phyloP scores from a whole-genome alignment of 257 asterid genomes.

The Henckelia pumila region DNA sequence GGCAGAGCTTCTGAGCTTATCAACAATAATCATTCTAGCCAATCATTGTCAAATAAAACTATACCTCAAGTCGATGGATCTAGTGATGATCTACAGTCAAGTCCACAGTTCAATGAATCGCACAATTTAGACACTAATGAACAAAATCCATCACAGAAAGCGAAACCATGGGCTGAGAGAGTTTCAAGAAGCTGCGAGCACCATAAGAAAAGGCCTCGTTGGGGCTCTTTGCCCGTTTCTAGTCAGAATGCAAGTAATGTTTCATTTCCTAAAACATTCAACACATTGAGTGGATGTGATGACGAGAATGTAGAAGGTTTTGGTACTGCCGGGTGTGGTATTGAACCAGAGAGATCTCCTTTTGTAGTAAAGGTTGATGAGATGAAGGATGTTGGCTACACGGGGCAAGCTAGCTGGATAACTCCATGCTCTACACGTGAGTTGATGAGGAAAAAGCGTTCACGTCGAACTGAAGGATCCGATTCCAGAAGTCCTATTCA shows the following conservation, averaged over 20 bases:
- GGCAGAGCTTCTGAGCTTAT: conserved; percentile 32
- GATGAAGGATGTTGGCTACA: conserved; percentile 27
- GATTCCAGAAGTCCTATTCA: conserved; percentile 34
- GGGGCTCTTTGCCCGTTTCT: conserved; percentile 80
- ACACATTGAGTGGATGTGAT: conserved; percentile 26
- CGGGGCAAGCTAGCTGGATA: conserved; percentile 36
- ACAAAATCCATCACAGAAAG: conserved; percentile 31
- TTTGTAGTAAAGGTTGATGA: conserved; percentile 27
- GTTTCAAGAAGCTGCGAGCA: conserved; percentile 36
- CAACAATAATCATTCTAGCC: conserved; percentile 29
- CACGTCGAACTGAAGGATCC: conserved; percentile 46
- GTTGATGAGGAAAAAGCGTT: conserved; percentile 82
- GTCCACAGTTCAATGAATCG: conserved; percentile 39
- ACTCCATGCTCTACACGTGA: conserved; percentile 73
- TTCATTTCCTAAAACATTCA: conserved; percentile 32
- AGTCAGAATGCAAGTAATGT: conserved; percentile 32
- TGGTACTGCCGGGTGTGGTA: conserved; percentile 33
- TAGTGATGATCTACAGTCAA: conserved; percentile 47
- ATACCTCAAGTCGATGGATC: conserved; percentile 88
- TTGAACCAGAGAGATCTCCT: conserved; percentile 36
- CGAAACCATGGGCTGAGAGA: conserved; percentile 29
- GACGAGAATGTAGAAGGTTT: conserved; percentile 30
- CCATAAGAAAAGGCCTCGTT: conserved; percentile 51
- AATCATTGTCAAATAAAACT: conserved; percentile 34
- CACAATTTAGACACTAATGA: conserved; percentile 35